A percentile compares a stretch with the other conserved stretches of the same genome.
phyloP scores from a whole-genome alignment of 2,329 filamentous ascomycete genomes.

The Neodidymelliopsis sp. region DNA sequence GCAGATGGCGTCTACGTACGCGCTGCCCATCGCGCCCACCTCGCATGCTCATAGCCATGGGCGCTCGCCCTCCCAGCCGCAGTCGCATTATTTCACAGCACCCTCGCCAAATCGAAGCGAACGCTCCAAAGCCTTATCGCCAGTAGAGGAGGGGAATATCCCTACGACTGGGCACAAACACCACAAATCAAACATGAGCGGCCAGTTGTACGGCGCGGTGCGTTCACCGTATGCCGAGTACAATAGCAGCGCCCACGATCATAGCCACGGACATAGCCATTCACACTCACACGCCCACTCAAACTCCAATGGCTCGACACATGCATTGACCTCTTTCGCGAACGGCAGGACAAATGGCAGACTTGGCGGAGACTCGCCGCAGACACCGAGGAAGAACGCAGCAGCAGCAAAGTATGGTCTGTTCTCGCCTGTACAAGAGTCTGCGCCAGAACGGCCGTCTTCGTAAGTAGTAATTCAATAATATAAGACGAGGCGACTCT shows the following conservation, averaged over 20 bases:
- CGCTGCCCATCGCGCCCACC: slow-evolving; percentile 48
- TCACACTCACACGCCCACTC: slow-evolving; percentile 39
- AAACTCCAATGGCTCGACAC: slow-evolving; percentile 38
- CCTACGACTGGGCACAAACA: slow-evolving; percentile 36
- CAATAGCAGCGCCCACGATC: slow-evolving; percentile 33
- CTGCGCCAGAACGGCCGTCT: slow-evolving; percentile 23
- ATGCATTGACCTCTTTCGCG: slow-evolving; percentile 40
- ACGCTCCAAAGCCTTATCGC: slow-evolving; percentile 28
- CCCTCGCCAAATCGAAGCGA: slow-evolving; percentile 31
- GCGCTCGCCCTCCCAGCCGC: slow-evolving; percentile 43
- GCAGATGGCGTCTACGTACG: slow-evolving; percentile 56
- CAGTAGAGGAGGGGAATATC: slow-evolving; percentile 29
- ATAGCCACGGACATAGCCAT: slow-evolving; percentile 32
- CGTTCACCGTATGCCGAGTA: slow-evolving; percentile 40
- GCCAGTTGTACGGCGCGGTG: slow-evolving; percentile 42
- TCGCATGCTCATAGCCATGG: slow-evolving; percentile 46
- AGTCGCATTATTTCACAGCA: slow-evolving; percentile 42
- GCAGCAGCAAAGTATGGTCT: slow-evolving; percentile 31
- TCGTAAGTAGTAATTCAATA: slow-evolving; percentile 28
- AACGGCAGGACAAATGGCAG: slow-evolving; percentile 44
- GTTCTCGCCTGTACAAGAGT: slow-evolving; percentile 48
- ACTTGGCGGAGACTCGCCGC: slow-evolving; percentile 52
- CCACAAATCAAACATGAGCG: slow-evolving; percentile 42
- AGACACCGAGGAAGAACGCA: slow-evolving; percentile 18
- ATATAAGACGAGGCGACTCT: slow-evolving; percentile 7